These are phyloP conservation scores for Prunus padus DNA, from an alignment of 306 rosid species.

Conservation along the genomic window DNA sequence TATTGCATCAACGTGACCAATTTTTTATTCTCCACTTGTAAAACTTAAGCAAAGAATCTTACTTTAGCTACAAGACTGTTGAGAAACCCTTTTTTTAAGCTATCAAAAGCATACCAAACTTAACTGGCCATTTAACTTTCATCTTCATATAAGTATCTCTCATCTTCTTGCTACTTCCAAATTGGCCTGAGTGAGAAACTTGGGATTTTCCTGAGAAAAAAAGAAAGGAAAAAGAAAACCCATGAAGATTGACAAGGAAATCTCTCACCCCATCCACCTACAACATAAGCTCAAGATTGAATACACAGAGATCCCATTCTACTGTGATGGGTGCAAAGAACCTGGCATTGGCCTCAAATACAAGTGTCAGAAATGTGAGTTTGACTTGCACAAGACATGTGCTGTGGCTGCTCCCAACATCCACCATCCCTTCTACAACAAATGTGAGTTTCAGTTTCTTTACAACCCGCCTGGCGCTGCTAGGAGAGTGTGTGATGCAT, in stretches of 20 bases:
- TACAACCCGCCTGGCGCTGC: conserved; percentile 32
- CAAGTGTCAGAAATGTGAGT: conserved; percentile 45
- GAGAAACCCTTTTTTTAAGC: neutral
- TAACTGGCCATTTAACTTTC: too few relatives aligned
- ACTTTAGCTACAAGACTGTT: conserved; percentile 8
- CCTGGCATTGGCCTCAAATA: conserved; percentile 55
- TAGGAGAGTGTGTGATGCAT: conserved; percentile 45
- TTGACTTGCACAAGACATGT: conserved; percentile 46
- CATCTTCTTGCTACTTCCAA: neutral
- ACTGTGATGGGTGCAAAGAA: conserved; percentile 64
- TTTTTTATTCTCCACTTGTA: conserved; percentile 33
- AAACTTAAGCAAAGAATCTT: conserved; percentile 44
- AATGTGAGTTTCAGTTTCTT: conserved; percentile 43
- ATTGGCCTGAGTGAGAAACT: neutral
- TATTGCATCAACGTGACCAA: conserved; percentile 21
- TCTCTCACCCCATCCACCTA: conserved; percentile 48
- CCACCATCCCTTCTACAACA: conserved; percentile 42
- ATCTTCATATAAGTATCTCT: conserved; percentile 12
- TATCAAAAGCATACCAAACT: conserved; percentile 1
- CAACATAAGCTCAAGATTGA: conserved; percentile 45
- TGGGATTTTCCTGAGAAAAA: neutral
- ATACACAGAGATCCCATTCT: conserved; percentile 48
- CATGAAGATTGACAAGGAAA: conserved; percentile 41
- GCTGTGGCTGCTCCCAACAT: conserved; percentile 32
- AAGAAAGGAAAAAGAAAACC: neutral